Evolutionary conservation across 2,329 filamentous ascomycete genomes (phyloP).

Genomic region (Ceratocystis albifundus): DNA sequence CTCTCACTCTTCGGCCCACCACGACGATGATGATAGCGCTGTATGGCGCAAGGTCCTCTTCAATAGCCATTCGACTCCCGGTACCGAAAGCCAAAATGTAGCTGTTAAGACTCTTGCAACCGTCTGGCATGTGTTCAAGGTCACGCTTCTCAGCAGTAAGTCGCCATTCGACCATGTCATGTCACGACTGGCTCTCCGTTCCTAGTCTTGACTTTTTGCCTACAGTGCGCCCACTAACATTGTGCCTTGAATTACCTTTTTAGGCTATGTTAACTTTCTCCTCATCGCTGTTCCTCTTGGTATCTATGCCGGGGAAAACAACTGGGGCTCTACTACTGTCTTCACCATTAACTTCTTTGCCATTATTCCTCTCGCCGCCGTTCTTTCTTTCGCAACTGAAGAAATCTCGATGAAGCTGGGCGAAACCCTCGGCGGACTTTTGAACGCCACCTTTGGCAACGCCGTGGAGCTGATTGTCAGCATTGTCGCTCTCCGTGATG

Average conservation of each 20-base stretch:
- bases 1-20: background rate
- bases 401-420: constrained; percentile 62
- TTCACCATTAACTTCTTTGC: constrained; percentile 73
- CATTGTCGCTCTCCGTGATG: constrained; percentile 74
- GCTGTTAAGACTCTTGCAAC: constrained; percentile 16
- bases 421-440: constrained; percentile 59
- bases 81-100: constrained; percentile 36
- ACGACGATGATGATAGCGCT: constrained; percentile 13
- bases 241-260: background rate
- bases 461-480: constrained; percentile 76
- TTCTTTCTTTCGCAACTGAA: constrained; percentile 67
- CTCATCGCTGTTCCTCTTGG: constrained; percentile 65
- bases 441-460: constrained; percentile 70
- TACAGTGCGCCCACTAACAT: constrained; percentile 1
- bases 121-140: constrained; percentile 45
- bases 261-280: constrained; percentile 55
- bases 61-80: constrained; percentile 41
- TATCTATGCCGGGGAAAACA: constrained; percentile 51
- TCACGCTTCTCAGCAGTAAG: constrained; percentile 49
- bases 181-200: background rate
- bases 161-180: constrained; percentile 23
- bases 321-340: constrained; percentile 54
- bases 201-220: background rate
- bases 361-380: constrained; percentile 62
- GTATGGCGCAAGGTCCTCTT: constrained; percentile 32